A percentile compares a stretch with the other conserved stretches of the same genome.
These are phyloP conservation scores for Phallus indusiatus DNA, from an alignment of 768 basidiomycete species.

Conservation along the genomic window DNA sequence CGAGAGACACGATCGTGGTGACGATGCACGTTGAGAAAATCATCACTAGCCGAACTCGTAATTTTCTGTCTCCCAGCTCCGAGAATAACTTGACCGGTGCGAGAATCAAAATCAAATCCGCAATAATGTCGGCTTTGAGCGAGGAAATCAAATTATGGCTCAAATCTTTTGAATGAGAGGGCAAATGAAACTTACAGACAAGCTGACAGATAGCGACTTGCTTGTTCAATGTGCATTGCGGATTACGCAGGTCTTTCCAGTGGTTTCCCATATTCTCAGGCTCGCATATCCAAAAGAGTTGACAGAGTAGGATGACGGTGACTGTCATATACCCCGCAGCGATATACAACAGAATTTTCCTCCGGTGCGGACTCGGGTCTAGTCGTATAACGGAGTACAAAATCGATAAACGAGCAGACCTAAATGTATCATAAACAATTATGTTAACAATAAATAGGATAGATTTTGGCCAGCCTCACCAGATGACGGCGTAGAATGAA, in stretches of 20 bases:
- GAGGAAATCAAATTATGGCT: not conserved
- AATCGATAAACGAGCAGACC: conserved; percentile 40
- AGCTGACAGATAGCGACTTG: conserved; percentile 47
- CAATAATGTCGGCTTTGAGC: conserved; percentile 34
- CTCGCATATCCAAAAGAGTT: conserved; percentile 37
- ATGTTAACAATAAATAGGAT: not conserved
- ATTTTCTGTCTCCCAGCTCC: conserved; percentile 27
- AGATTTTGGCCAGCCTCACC: not conserved
- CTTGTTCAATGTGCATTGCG: conserved; percentile 34
- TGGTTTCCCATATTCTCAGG: conserved; percentile 13
- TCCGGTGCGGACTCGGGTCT: conserved; percentile 27
- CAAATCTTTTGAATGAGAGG: not conserved
- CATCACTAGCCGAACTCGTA: conserved; percentile 33
- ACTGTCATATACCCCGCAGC: conserved; percentile 20
- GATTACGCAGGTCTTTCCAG: conserved; percentile 29
- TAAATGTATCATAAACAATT: conserved; percentile 13
- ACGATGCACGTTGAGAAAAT: conserved; percentile 47
- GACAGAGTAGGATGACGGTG: conserved; percentile 31
- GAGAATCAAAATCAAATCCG: conserved; percentile 35
- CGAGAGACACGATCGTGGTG: conserved; percentile 34
- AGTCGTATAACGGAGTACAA: conserved; percentile 46
- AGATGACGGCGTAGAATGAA: conserved; percentile 5
- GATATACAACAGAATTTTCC: conserved; percentile 10
- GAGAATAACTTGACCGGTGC: conserved; percentile 37
- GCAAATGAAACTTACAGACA: conserved; percentile 30